Evolutionary conservation across 192 early-diverging fungal genomes (phyloP).

Genomic region (Backusella sp.): DNA sequence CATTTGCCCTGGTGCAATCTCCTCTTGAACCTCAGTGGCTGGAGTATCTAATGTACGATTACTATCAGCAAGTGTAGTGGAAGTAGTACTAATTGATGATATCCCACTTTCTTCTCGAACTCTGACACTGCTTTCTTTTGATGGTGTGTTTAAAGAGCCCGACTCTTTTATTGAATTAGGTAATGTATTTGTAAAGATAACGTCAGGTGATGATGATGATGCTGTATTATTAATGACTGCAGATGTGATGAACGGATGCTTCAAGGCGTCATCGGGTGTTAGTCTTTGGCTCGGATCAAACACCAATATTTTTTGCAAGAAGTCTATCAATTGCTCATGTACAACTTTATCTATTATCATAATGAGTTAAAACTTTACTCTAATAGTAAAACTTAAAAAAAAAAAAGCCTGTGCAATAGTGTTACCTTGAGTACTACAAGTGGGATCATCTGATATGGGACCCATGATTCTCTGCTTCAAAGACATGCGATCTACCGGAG

Average conservation of each 20-base stretch:
- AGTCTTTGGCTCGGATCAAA: constrained; percentile 76
- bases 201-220: neutral
- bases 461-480: neutral
- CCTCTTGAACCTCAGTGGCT: neutral
- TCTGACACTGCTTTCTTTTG: neutral
- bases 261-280: constrained; percentile 73
- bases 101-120: neutral
- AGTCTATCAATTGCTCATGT: constrained; percentile 52
- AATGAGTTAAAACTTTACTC: neutral
- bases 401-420: neutral
- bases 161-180: neutral
- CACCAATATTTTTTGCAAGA: constrained; percentile 67
- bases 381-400: neutral
- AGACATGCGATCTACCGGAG: neutral
- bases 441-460: neutral
- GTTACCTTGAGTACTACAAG: neutral
- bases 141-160: neutral
- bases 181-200: neutral
- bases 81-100: constrained; percentile 1
- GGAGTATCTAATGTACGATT: neutral
- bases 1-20: neutral
- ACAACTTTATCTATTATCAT: constrained; percentile 15
- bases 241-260: constrained; percentile 77
- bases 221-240: constrained; percentile 45
- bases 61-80: neutral